Evolutionary conservation across 164 flowering plant genomes (phyloP).

Genomic region (Protea cynaroides): DNA sequence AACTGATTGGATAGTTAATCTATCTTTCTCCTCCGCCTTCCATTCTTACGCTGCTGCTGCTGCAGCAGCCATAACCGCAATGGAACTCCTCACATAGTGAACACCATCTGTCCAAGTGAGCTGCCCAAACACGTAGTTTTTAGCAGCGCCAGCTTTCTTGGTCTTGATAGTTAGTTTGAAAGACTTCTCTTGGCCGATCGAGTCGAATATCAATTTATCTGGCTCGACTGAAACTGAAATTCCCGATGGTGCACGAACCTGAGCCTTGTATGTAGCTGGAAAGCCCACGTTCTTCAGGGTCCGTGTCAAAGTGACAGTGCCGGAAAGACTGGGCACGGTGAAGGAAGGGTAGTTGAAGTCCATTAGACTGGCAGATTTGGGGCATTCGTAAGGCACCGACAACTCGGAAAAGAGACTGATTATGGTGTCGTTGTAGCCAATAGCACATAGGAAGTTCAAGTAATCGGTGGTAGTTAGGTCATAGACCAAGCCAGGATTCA

Average conservation of each 20-base stretch:
- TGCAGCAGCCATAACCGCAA: too few relatives aligned
- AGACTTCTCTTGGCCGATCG: constrained; percentile 39
- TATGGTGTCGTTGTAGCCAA: constrained; percentile 19
- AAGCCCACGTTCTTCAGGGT: constrained; percentile 51
- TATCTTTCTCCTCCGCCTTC: too few relatives aligned
- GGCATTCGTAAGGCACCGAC: constrained; percentile 9
- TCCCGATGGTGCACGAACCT: constrained; percentile 26
- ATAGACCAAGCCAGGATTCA: constrained; percentile 60
- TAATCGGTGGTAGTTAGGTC: constrained; percentile 41
- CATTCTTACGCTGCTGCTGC: too few relatives aligned
- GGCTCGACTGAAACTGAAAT: constrained; percentile 41
- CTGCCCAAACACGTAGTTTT: too few relatives aligned
- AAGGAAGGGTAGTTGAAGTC: constrained; percentile 63
- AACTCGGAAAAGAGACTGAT: constrained; percentile 4
- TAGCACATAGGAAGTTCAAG: constrained; percentile 45
- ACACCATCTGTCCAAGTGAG: too few relatives aligned
- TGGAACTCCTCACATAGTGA: too few relatives aligned
- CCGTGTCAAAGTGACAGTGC: constrained; percentile 29
- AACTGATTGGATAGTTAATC: too few relatives aligned
- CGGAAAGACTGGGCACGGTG: constrained; percentile 29
- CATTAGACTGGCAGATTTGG: constrained; percentile 11
- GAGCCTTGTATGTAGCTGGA: constrained; percentile 31
- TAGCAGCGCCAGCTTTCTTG: constrained; percentile 4
- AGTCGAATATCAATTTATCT: constrained; percentile 23
- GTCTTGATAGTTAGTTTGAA: constrained; percentile 28